Evolutionary conservation across 768 basidiomycete species (phyloP), one percentile per base, ranked within the genome.

Genomic region (Podaxis rugospora): DNA sequence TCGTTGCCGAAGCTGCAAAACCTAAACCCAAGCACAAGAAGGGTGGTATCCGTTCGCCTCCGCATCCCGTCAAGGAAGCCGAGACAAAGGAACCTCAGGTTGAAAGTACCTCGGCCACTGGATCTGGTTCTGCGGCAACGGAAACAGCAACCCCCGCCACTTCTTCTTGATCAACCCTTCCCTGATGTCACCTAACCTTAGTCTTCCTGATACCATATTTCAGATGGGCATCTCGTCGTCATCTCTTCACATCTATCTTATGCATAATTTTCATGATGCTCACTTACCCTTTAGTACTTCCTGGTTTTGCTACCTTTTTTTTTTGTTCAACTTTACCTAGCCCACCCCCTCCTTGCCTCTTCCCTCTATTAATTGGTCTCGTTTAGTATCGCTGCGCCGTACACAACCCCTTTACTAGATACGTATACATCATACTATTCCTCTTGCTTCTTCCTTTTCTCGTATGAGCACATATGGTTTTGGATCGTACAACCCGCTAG

Each of bases 1-100:
- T 93, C 83, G 92, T 94, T 4, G 91, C 92, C 2, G 91, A 93
- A 71, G 92, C 92, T 5, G 92, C 92, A 2, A 74, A 84, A 50
- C 85, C 88, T 23, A 92, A 88, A 74, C 76, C 79, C 32, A 90
- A 86, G 71, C 85, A 85, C 40, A 60, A 53, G 42, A 60, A 53
- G 32, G 27, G 40, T 13, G 59, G 51, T 25, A n/a, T 23, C 2
- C 59, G 59, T 6, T 60, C 59, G 1, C 51, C 59, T 4, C 39
- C 40, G n/a, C 21, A 40, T 18, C 2, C 23, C 1, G 28, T 35
- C 28, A 54, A 44, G 50, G 35, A 42, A 11, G 35, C 35, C 6
- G 56, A 53, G 51, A 28, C 47, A 9, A 55, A 57, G 21, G 23
- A 50, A 18, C 25, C 57, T 18, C 36, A 28, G 11, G 10, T 4